phyloP scores from a whole-genome alignment of 2,329 filamentous ascomycete genomes.

The Thielaviopsis musarum region DNA sequence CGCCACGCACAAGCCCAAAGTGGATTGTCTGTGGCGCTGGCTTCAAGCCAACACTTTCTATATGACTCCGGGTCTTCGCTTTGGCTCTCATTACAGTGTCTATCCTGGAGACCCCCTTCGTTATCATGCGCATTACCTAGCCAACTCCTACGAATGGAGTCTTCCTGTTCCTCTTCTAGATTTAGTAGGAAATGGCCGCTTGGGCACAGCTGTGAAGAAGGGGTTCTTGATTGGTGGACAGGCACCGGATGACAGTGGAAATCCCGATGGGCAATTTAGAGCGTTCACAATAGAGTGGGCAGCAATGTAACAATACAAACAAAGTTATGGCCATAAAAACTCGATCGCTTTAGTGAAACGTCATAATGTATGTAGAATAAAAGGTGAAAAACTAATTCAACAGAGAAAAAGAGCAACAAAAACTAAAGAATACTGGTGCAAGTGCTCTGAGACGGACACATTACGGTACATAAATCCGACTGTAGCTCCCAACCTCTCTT shows the following conservation, averaged over 20 bases:
- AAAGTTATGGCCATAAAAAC: neutral
- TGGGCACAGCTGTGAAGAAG: conserved; percentile 94
- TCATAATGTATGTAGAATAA: neutral
- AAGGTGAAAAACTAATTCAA: neutral
- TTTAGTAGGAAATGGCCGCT: conserved; percentile 65
- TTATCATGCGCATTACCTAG: conserved; percentile 90
- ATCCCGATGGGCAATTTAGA: conserved; percentile 32
- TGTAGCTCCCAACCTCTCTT: conserved; percentile 75
- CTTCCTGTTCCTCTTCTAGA: conserved; percentile 73
- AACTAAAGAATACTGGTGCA: conserved; percentile 3
- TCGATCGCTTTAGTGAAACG: neutral
- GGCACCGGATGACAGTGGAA: conserved; percentile 21
- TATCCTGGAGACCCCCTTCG: conserved; percentile 90
- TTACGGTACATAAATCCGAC: conserved; percentile 76
- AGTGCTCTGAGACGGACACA: neutral
- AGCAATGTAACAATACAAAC: conserved; percentile 48
- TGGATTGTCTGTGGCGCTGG: conserved; percentile 53
- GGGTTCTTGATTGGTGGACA: conserved; percentile 72
- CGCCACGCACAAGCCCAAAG: conserved; percentile 23
- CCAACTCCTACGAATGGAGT: conserved; percentile 72
- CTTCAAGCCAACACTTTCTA: conserved; percentile 59
- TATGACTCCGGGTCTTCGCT: conserved; percentile 80
- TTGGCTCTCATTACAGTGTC: conserved; percentile 85
- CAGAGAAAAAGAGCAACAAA: neutral
- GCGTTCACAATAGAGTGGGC: conserved; percentile 88